Percentiles rank a stretch among this genome's conserved stretches.
Conservation (phyloP, 768 basidiomycete species). For the Cystofilobasidium capitatum region DNA sequence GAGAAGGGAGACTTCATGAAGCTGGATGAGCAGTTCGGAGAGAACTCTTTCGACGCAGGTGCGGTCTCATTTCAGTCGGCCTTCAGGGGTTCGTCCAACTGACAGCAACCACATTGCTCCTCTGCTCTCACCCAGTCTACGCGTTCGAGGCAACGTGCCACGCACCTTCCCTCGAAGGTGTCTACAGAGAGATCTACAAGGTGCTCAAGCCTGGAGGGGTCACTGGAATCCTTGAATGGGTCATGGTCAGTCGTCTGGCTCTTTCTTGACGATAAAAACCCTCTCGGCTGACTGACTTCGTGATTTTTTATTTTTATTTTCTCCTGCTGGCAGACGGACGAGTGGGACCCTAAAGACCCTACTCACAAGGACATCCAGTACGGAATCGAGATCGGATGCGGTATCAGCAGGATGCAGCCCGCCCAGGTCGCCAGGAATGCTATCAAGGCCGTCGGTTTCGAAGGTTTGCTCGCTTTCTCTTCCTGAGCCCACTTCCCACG, state of each 20-base stretch:
- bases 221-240: slow-evolving; percentile 97
- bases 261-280: background rate
- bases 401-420: slow-evolving; percentile 91
- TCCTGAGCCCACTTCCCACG: background rate
- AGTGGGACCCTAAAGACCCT: slow-evolving; percentile 71
- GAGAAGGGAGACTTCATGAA: slow-evolving; percentile 97
- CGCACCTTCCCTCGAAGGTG: slow-evolving; percentile 87
- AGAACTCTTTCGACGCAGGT: slow-evolving; percentile 89
- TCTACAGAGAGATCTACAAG: slow-evolving; percentile 84
- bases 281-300: too few species aligned
- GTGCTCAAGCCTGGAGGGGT: slow-evolving; percentile 92
- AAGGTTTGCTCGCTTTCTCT: background rate
- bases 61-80: slow-evolving; percentile 32
- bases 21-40: slow-evolving; percentile 78
- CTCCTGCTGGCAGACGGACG: slow-evolving; percentile 58
- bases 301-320: too few species aligned
- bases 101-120: background rate
- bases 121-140: slow-evolving; percentile 52
- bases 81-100: background rate
- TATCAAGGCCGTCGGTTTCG: slow-evolving; percentile 62
- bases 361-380: slow-evolving; percentile 82
- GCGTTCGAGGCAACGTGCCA: slow-evolving; percentile 96
- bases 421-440: slow-evolving; percentile 61
- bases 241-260: slow-evolving; percentile 53
- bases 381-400: slow-evolving; percentile 81